Conservation (phyloP, 352 stramenopile species). For the Blastocystis sp. region DNA sequence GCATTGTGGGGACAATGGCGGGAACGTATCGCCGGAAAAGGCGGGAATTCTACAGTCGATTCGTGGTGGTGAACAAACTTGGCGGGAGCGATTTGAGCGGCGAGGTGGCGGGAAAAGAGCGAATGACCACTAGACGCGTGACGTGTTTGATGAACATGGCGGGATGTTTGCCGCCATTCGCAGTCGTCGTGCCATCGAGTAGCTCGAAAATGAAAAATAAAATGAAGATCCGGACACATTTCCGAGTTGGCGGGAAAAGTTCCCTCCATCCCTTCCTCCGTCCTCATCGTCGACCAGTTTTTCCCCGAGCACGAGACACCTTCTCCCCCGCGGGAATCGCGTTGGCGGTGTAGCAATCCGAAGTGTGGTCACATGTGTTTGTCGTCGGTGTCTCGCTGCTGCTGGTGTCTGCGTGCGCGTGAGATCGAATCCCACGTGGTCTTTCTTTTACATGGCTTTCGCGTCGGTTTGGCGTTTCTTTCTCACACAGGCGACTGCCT, state of each 20-base stretch:
- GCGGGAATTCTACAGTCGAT: constrained; percentile 3
- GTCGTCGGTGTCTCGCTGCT: background rate
- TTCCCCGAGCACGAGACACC: too few relatives aligned
- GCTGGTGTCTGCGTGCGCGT: background rate
- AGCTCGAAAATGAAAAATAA: too few relatives aligned
- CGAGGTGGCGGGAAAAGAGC: background rate
- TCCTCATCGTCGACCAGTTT: too few relatives aligned
- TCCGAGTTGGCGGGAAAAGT: too few relatives aligned
- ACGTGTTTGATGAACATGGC: constrained; percentile 6
- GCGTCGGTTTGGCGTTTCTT: background rate
- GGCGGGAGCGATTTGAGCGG: background rate
- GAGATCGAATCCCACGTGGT: background rate
- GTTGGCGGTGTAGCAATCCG: background rate
- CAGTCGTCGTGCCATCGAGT: too few relatives aligned
- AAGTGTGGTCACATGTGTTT: background rate
- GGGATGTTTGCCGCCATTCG: background rate
- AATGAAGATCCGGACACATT: too few relatives aligned
- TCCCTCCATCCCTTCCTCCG: too few relatives aligned
- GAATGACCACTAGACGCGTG: background rate
- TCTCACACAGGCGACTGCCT: background rate
- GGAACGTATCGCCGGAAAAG: background rate
- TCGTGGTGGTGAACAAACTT: constrained; percentile 31
- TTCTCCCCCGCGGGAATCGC: too few relatives aligned
- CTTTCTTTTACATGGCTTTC: constrained; percentile 39
- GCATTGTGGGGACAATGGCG: background rate